phyloP scores from a whole-genome alignment of 2,329 filamentous ascomycete genomes.

The Aspergillus transmontanensis region DNA sequence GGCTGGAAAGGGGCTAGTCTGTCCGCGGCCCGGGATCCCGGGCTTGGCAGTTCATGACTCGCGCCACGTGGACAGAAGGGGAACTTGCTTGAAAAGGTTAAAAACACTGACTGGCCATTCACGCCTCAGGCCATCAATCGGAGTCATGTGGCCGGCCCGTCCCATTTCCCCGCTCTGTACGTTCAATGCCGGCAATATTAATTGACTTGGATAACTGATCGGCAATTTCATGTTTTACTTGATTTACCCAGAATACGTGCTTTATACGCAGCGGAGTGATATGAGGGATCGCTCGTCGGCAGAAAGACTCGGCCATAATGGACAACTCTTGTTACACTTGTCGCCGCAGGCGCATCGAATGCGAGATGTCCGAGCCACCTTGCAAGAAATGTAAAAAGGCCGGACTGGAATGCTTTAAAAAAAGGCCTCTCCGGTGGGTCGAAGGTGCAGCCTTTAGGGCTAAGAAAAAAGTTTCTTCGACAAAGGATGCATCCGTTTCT shows the following conservation, averaged over 20 bases:
- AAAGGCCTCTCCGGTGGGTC: conserved; percentile 37
- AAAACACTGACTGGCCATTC: background rate
- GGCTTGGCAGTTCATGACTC: background rate
- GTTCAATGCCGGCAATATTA: background rate
- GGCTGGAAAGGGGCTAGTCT: background rate
- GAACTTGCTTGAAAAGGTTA: background rate
- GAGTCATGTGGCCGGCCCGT: background rate
- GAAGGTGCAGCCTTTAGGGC: conserved; percentile 35
- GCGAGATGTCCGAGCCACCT: conserved; percentile 28
- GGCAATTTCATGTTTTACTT: background rate
- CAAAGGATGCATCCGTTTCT: background rate
- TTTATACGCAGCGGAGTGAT: background rate
- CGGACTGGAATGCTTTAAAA: conserved; percentile 35
- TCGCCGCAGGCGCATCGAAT: conserved; percentile 36
- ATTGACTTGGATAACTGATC: background rate
- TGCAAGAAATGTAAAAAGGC: conserved; percentile 37
- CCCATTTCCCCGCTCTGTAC: background rate
- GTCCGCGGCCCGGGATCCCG: background rate
- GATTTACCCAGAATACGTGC: background rate
- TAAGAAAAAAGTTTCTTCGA: conserved; percentile 16
- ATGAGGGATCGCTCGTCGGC: background rate
- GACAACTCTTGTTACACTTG: conserved; percentile 16
- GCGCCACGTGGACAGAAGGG: background rate
- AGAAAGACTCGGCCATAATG: background rate
- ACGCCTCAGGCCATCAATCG: background rate